Evolutionary conservation across 179 eudicot genomes (phyloP).

Genomic region (Sideroxylon spinosum): DNA sequence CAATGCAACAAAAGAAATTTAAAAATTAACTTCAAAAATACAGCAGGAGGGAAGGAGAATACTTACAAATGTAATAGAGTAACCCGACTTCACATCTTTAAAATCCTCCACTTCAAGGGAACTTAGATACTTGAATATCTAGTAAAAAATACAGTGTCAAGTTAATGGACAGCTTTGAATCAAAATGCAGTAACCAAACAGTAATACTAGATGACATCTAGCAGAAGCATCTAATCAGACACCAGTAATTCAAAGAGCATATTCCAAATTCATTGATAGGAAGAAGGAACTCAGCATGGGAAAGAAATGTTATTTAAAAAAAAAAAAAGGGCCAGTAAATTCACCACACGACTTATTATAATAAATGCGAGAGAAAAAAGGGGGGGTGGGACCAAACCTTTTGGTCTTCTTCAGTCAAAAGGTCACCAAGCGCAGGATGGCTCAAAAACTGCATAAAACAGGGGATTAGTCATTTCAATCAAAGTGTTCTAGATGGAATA

Average conservation of each 20-base stretch:
- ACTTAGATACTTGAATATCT: conserved; percentile 80
- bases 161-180: neutral
- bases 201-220: neutral
- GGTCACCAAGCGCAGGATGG: conserved; percentile 87
- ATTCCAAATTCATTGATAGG: neutral
- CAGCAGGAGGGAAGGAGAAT: neutral
- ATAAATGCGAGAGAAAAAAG: conserved; percentile 7
- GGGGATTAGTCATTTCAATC: conserved; percentile 12
- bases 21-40: neutral
- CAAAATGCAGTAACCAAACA: neutral
- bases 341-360: neutral
- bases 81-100: conserved; percentile 90
- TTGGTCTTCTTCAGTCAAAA: conserved; percentile 80
- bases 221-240: neutral
- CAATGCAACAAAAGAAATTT: neutral
- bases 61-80: conserved; percentile 89
- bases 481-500: neutral
- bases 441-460: conserved; percentile 67
- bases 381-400: no score
- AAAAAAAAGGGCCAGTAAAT: neutral
- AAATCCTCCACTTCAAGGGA: conserved; percentile 88
- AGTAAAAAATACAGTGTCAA: conserved; percentile 10
- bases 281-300: neutral
- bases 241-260: neutral
- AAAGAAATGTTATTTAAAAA: neutral